These are phyloP conservation scores for Medicago ruthenica DNA, from an alignment of 306 rosid species.

Conservation along the genomic window DNA sequence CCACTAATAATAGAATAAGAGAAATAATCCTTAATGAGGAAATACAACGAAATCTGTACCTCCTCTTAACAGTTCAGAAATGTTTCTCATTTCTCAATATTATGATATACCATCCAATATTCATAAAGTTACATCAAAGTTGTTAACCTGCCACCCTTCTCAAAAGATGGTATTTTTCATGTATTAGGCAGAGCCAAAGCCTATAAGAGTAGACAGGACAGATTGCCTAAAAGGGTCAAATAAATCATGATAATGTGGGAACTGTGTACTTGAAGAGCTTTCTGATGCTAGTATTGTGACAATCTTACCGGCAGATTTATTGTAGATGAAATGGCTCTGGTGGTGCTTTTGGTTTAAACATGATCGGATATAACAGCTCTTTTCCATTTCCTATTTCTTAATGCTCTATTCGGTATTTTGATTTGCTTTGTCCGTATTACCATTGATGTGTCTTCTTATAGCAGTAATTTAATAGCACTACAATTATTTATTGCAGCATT, in stretches of 20 bases:
- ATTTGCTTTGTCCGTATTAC: conserved; percentile 21
- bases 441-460: conserved; percentile 32
- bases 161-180: too few relatives aligned
- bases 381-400: conserved; percentile 16
- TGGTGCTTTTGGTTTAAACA: background rate
- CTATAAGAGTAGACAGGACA: background rate
- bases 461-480: conserved; percentile 7
- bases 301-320: conserved; percentile 26
- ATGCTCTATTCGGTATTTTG: conserved; percentile 12
- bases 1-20: conserved; percentile 13
- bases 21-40: background rate
- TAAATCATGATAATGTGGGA: background rate
- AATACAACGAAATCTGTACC: background rate
- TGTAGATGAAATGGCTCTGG: conserved; percentile 2
- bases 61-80: background rate
- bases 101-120: too few relatives aligned
- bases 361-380: conserved; percentile 1
- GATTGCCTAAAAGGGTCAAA: background rate
- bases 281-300: conserved; percentile 3
- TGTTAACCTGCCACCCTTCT: too few relatives aligned
- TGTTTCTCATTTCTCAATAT: background rate
- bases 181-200: too few relatives aligned
- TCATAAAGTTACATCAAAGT: too few relatives aligned
- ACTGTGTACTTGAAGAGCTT: conserved; percentile 25
- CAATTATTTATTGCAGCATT: conserved; percentile 68